Percentiles rank a stretch among this genome's conserved stretches.
These are phyloP conservation scores for Cladophialophora yegresii DNA, from an alignment of 2,329 filamentous ascomycete genomes.

Conservation along the genomic window DNA sequence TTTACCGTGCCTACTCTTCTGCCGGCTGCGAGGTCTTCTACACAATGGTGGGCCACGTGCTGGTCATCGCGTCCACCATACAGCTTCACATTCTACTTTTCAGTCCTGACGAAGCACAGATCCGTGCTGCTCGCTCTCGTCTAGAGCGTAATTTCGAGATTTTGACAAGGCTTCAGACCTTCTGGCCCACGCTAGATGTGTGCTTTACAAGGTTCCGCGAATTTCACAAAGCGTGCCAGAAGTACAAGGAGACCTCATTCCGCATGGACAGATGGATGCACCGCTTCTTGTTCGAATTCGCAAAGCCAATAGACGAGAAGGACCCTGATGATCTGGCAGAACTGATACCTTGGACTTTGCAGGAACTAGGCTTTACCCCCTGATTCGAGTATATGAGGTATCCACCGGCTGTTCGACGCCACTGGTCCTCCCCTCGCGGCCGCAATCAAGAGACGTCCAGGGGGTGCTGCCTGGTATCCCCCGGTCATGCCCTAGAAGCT, in stretches of 20 bases:
- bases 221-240: constrained; percentile 49
- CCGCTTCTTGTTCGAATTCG: constrained; percentile 40
- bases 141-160: constrained; percentile 52
- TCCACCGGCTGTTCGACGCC: neutral
- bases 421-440: neutral
- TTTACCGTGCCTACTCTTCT: constrained; percentile 45
- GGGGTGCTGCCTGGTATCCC: neutral
- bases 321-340: constrained; percentile 25
- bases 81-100: constrained; percentile 53
- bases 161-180: constrained; percentile 45
- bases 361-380: constrained; percentile 25
- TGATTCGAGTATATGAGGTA: neutral
- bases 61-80: constrained; percentile 52
- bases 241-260: constrained; percentile 44
- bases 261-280: constrained; percentile 50
- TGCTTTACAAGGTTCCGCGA: constrained; percentile 45
- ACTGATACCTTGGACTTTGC: constrained; percentile 26
- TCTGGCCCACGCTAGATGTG: constrained; percentile 48
- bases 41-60: constrained; percentile 51
- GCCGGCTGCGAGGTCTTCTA: constrained; percentile 48
- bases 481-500: neutral
- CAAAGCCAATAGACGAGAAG: constrained; percentile 28
- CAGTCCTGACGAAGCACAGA: constrained; percentile 42
- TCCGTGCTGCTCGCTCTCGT: constrained; percentile 41
- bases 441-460: neutral